Base-by-base conservation (phyloP, 345 rosid genomes). In the Microcos paniculata region DNA sequence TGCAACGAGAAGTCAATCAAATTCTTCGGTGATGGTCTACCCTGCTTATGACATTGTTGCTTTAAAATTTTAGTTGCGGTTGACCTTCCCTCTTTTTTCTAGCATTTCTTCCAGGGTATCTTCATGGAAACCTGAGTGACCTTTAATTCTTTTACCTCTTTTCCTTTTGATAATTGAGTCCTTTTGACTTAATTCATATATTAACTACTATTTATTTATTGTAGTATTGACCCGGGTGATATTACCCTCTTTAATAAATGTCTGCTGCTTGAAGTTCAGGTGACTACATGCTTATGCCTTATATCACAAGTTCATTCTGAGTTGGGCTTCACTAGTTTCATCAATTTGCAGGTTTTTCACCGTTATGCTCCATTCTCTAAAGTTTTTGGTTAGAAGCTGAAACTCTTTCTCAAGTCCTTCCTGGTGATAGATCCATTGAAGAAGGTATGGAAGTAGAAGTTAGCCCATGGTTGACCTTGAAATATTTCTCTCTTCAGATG, bases 321-420 rank as follows among this genome's bases (percentile, higher is more conserved):
- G 56, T 52, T 45, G 64, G 45, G 4, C 62, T n/a, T 69, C 48
- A 72, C 24, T 59, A 79, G 75, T 68, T 70, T 73, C 35, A 74
- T 75, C 33, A 9, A 66, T 76, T 33, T 74, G 76, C 86, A 86
- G 98, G 86, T 79, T 74, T 75, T 85, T 76, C 82, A 6, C 48
- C 82, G 33, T 3, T 90, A 80, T 80, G 43, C 83, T 70, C 86
- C 94, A 24, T 89, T 91, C 82, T 55, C 56, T 1, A 85, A 88
- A 81, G 82, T 91, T n/a, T n/a, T n/a, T n/a, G n/a, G 89, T 81
- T 94, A 82, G 82, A 81, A 77, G 84, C 84, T 35, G 97, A 91
- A 80, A 63, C 75, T 70, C 86, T 88, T 74, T 79, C 57, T 49
- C 79, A 88, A 78, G 90, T 91, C 75, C 91, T 92, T 85, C 95